phyloP scores from a whole-genome alignment of 2,329 filamentous ascomycete species.

The Aspergillus sp. region DNA sequence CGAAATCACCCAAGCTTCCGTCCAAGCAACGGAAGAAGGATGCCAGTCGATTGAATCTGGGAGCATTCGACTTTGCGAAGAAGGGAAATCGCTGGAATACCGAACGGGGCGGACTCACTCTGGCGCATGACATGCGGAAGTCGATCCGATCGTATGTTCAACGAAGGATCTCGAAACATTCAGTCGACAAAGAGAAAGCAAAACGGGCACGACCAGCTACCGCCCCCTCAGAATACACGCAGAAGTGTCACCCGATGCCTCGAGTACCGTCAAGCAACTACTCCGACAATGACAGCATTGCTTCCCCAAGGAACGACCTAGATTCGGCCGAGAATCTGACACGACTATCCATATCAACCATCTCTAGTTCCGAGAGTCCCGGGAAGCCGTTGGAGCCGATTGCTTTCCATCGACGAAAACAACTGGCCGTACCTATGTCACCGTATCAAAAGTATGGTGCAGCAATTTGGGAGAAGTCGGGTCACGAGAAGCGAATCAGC shows the following conservation, averaged over 20 bases:
- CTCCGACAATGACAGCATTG: slow-evolving; percentile 9
- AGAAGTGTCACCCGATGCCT: slow-evolving; percentile 4
- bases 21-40: slow-evolving; percentile 24
- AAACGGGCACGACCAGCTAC: slow-evolving; percentile 14
- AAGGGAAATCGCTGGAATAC: slow-evolving; percentile 24
- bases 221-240: slow-evolving; percentile 11
- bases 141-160: slow-evolving; percentile 38
- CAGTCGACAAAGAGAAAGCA: slow-evolving; percentile 18
- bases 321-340: slow-evolving; percentile 6
- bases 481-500: slow-evolving; percentile 24
- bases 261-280: slow-evolving; percentile 16
- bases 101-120: slow-evolving; percentile 20
- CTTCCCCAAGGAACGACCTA: slow-evolving; percentile 5
- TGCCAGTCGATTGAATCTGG: slow-evolving; percentile 15
- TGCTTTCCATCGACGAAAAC: slow-evolving; percentile 15
- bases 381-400: slow-evolving; percentile 4
- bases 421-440: slow-evolving; percentile 34
- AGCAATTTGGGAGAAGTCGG: slow-evolving; percentile 33
- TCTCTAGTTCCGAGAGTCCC: slow-evolving; percentile 14
- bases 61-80: slow-evolving; percentile 23
- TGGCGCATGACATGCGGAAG: slow-evolving; percentile 29
- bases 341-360: slow-evolving; percentile 15
- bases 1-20: slow-evolving; percentile 13
- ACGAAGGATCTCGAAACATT: slow-evolving; percentile 28
- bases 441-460: slow-evolving; percentile 39